Evolutionary conservation across 306 rosid genomes (phyloP), one percentile per base, ranked within the genome.

Genomic region (Parietaria judaica): DNA sequence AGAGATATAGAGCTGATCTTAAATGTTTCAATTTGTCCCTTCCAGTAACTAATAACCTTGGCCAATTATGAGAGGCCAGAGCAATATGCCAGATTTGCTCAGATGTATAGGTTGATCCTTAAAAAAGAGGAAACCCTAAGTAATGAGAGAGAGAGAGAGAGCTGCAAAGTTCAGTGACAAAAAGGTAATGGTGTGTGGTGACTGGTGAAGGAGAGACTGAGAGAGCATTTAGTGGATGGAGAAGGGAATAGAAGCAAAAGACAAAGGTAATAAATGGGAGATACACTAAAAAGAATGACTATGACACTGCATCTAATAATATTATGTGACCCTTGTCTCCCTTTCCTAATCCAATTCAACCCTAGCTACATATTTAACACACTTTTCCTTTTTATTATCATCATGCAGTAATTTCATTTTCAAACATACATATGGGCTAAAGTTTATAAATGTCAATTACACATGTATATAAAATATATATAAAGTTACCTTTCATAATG

Each of bases 181-280:
- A 80, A 79, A 81, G 67, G 67, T 65, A 64, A 61, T 81, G 85
- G 77, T 23, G 31, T 23, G 31, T 23, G 75, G 47, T 51, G 52
- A 13, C 1, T 23, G 75, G 47, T 51, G 52, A 13, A 36, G 75
- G 75, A 55, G 79, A 59, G 71, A 76, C 76, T 67, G 72, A 68
- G 80, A 62, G 63, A 78, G 73, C 75, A 85, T 77, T 74, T 80
- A 74, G 98, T 91, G 96, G 89, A 85, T 80, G 89, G 86, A 77
- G 94, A 82, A 78, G 88, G 83, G 82, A 78, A 81, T 83, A 85
- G 87, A 78, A 76, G 88, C 85, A 86, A 88, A 84, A 88, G 90
- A 92, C 94, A 92, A 80, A 81, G 94, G 73, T 80, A 78, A 87
- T 85, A 85, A 91, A 91, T 81, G 92, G 76, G 77, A 83, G 88